Percentiles rank a stretch among this genome's conserved stretches.
Evolutionary conservation across 1,139 yeast genomes (phyloP).

Genomic region (Candida mesenterica): DNA sequence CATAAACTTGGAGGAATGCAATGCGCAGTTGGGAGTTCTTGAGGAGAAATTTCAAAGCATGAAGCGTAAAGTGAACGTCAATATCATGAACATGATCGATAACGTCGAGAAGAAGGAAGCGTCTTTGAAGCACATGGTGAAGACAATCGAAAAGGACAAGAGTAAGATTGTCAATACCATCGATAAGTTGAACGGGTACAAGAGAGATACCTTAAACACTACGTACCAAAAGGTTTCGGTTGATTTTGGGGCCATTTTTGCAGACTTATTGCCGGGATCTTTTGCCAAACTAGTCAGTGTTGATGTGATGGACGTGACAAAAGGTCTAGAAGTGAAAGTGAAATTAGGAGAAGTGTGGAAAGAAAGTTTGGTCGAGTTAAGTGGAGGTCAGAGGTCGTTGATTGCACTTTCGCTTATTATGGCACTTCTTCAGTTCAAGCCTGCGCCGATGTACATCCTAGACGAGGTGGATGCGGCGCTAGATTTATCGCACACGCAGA

Average conservation of each 20-base stretch:
- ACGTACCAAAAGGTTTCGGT: slow-evolving; percentile 84
- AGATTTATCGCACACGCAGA: slow-evolving; percentile 95
- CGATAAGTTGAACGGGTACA: slow-evolving; percentile 80
- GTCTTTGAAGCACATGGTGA: slow-evolving; percentile 75
- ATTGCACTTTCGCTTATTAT: slow-evolving; percentile 87
- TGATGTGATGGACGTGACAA: slow-evolving; percentile 77
- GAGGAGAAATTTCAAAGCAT: slow-evolving; percentile 67
- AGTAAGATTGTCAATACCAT: slow-evolving; percentile 87
- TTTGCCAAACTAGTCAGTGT: slow-evolving; percentile 86
- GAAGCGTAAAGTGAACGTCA: slow-evolving; percentile 81
- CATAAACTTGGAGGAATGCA: slow-evolving; percentile 61
- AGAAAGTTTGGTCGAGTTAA: slow-evolving; percentile 88
- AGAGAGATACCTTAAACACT: slow-evolving; percentile 74
- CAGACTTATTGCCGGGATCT: slow-evolving; percentile 85
- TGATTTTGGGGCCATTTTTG: slow-evolving; percentile 92
- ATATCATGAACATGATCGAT: slow-evolving; percentile 92
- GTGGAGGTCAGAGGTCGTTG: slow-evolving; percentile 96
- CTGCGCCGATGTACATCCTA: slow-evolving; percentile 96
- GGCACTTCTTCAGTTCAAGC: slow-evolving; percentile 90
- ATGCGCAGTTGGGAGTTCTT: slow-evolving; percentile 55
- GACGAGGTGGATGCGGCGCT: slow-evolving; percentile 99
- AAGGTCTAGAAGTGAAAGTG: slow-evolving; percentile 90
- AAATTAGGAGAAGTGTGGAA: slow-evolving; percentile 94
- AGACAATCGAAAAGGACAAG: slow-evolving; percentile 88
- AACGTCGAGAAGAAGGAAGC: slow-evolving; percentile 87